Evolutionary conservation across 2,329 filamentous ascomycete species (phyloP).

Genomic region (Claviceps paspali): DNA sequence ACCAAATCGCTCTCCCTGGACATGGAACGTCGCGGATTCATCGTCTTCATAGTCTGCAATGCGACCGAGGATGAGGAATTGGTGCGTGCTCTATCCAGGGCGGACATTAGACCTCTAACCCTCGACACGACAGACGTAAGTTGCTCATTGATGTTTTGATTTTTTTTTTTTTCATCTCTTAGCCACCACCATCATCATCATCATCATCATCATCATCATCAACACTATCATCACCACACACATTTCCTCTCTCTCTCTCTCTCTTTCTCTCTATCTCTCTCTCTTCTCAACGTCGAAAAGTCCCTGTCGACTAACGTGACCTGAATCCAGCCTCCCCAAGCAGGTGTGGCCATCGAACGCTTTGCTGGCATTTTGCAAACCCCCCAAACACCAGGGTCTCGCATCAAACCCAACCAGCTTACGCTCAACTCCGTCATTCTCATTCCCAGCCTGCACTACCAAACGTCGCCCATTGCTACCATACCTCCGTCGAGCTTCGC

Average conservation of each 20-base stretch:
- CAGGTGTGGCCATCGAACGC: constrained; percentile 52
- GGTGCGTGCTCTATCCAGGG: constrained; percentile 59
- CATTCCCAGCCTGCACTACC: constrained; percentile 67
- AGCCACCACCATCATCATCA: no score
- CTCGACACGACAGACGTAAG: constrained; percentile 70
- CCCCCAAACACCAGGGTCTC: constrained; percentile 61
- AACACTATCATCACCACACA: no score
- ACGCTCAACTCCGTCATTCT: constrained; percentile 67
- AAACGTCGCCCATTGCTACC: constrained; percentile 70
- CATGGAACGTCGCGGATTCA: constrained; percentile 79
- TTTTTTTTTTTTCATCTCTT: no score
- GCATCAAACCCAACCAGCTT: constrained; percentile 61
- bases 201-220: no score
- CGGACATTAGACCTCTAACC: constrained; percentile 67
- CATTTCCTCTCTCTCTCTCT: no score
- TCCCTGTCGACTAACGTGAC: background rate
- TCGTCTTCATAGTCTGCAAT: constrained; percentile 80
- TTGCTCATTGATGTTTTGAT: no score
- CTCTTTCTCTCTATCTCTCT: no score
- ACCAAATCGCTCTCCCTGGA: constrained; percentile 73
- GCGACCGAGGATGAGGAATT: constrained; percentile 72
- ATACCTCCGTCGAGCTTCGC: constrained; percentile 73
- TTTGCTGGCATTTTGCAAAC: constrained; percentile 58
- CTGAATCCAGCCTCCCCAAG: constrained; percentile 43
- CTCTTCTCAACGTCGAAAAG: no score